These are phyloP conservation scores for Cladophialophora exuberans DNA, from an alignment of 2,329 filamentous ascomycete genomes.

Conservation along the genomic window DNA sequence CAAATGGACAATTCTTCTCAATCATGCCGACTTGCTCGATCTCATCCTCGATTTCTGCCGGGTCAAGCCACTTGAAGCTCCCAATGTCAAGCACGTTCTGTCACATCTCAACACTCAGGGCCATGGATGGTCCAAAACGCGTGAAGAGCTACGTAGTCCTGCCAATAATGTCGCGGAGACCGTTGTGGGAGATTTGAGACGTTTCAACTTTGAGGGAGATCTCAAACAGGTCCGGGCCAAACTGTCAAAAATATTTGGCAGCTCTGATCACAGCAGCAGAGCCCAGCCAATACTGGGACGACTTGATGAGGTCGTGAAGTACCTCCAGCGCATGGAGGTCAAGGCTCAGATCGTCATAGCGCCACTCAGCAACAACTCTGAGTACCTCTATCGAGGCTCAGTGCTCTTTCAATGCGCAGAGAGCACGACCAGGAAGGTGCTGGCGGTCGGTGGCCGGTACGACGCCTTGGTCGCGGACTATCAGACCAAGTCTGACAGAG, in stretches of 20 bases:
- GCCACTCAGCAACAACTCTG: constrained; percentile 84
- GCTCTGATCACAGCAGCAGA: constrained; percentile 56
- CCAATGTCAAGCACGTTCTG: constrained; percentile 77
- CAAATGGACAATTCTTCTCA: constrained; percentile 86
- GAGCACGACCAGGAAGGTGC: constrained; percentile 73
- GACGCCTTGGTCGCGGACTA: constrained; percentile 87
- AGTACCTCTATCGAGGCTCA: constrained; percentile 84
- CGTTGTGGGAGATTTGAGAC: constrained; percentile 83
- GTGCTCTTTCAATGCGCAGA: constrained; percentile 91
- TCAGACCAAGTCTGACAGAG: constrained; percentile 65
- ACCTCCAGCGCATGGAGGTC: constrained; percentile 75
- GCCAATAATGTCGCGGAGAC: constrained; percentile 79
- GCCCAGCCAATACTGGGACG: constrained; percentile 69
- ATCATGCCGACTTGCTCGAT: constrained; percentile 83
- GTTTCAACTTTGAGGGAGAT: constrained; percentile 81
- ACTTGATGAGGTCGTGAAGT: constrained; percentile 75
- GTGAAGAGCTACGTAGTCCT: constrained; percentile 24
- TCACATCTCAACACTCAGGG: constrained; percentile 77
- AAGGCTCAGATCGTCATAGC: constrained; percentile 79
- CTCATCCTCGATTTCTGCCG: constrained; percentile 89
- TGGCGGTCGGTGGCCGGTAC: constrained; percentile 91
- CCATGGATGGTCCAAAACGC: constrained; percentile 21
- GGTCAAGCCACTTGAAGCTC: constrained; percentile 69
- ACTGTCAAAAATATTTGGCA: constrained; percentile 52
- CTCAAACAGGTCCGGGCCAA: constrained; percentile 29